Evolutionary conservation across 345 rosid species (phyloP), one percentile per base, ranked within the genome.

Genomic region (Melaleuca quinquenervia): DNA sequence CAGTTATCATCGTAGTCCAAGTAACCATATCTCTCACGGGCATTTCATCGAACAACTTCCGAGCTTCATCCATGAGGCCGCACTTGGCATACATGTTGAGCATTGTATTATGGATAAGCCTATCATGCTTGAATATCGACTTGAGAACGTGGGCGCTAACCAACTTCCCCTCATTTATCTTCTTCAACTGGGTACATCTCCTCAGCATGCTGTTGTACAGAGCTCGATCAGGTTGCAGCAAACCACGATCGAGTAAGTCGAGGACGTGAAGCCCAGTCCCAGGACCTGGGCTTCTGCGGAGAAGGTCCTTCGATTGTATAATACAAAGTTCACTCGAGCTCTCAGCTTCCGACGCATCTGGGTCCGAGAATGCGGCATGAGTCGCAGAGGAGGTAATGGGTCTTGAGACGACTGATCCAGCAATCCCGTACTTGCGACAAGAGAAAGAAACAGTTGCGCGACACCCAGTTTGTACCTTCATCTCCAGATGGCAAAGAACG

Each of bases 1-100:
- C 97, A 22, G 92, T 88, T 52, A 94, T 93, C 90, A 94, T 86
- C 6, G 91, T 90, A 26, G 94, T 94, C 97, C 95, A 94, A 56
- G 93, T 86, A 29, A 92, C 93, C 48, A 91, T 88, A 83, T 92
- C 94, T 82, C 82, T 91, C 0, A 82, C 83, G 50, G 88, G 87
- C 94, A 94, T 93, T 90, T 89, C 87, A 16, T 92, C 95, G 62
- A 93, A 92, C 90, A 93, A 48, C 16, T 88, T 86, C 20, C 91
- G 91, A 24, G 95, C 96, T 9, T 90, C 91, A 0, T 70, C 92
- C 84, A 93, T 70, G 86, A 89, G 84, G 50, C 92, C 92, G 12
- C 95, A 93, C 52, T 92, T 93, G 0, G 92, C 90, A 76, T 93
- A 91, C 90, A 91, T 84, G 14, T 93, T 89, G 14, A 93, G 89